phyloP scores from a whole-genome alignment of 2,329 filamentous ascomycete species.

The Epicoccum nigrum region DNA sequence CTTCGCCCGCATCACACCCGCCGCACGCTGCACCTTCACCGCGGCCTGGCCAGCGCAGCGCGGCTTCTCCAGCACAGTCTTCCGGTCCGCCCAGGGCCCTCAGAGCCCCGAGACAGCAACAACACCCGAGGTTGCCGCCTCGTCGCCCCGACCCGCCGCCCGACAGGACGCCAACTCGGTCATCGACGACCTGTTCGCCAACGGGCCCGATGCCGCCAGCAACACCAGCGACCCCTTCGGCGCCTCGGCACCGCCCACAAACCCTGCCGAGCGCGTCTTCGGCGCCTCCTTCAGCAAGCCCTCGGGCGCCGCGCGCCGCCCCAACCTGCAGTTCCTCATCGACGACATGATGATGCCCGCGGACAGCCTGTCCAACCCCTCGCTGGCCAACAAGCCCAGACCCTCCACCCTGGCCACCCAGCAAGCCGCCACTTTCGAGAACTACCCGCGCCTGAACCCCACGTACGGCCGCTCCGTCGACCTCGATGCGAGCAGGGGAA shows the following conservation, averaged over 20 bases:
- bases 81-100: neutral
- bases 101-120: neutral
- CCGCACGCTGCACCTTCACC: slow-evolving; percentile 12
- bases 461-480: slow-evolving; percentile 50
- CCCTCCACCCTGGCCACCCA: slow-evolving; percentile 18
- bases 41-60: slow-evolving; percentile 23
- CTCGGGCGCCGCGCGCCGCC: slow-evolving; percentile 5
- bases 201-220: neutral
- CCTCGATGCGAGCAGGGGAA: slow-evolving; percentile 39
- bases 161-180: slow-evolving; percentile 18
- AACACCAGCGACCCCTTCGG: slow-evolving; percentile 24
- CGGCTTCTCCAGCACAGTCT: slow-evolving; percentile 13
- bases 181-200: slow-evolving; percentile 36
- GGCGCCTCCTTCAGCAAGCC: slow-evolving; percentile 25
- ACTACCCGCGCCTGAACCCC: slow-evolving; percentile 46
- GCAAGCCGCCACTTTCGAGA: slow-evolving; percentile 29
- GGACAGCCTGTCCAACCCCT: slow-evolving; percentile 20
- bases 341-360: slow-evolving; percentile 27
- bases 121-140: slow-evolving; percentile 1
- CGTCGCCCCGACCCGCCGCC: slow-evolving; percentile 6
- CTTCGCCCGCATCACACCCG: slow-evolving; percentile 29
- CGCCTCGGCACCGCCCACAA: neutral
- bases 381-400: slow-evolving; percentile 26
- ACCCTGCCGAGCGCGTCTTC: slow-evolving; percentile 17
- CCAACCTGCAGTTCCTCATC: slow-evolving; percentile 22